Base-by-base conservation (phyloP, 2,329 filamentous ascomycete species). In the Anthostomella pinea region DNA sequence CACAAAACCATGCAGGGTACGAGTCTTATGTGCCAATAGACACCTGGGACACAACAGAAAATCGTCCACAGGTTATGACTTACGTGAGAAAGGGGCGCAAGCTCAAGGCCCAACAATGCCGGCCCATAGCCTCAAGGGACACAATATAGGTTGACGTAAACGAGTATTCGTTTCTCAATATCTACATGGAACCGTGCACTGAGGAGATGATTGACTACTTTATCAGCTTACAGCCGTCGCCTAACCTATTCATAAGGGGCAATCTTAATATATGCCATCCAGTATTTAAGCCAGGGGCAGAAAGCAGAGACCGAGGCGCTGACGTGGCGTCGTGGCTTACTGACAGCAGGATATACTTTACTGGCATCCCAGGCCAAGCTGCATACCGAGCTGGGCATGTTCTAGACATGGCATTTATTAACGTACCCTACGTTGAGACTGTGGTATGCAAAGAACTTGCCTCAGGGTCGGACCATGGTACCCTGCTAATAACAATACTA, bases 141-240 rank as follows among this genome's bases (percentile, higher is more conserved):
- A 7, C 29, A 3, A 5, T 35, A 3, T 38, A 25, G 35, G 4
- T 33, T 9, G 30, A 33, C 29, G 30, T 38, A 2, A 38, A 38
- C 35, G 35, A 25, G 4, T 38, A 33, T 17, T 5, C 22, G 3
- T 1, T 38, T 3, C 24, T 38, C 6, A 33, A 28, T 30, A 18
- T 20, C 18, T 38, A 38, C 14, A 28, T 21, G 19, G n/a, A 25
- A 15, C 29, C 35, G 4, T 8, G 10, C 3, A 33, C 28, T 5
- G 22, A 20, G 4, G 23, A 32, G 2, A 15, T 29, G 6, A 24
- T 38, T 7, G 29, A 38, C 16, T 38, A 38, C n/a, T 8, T 33
- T 2, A 27, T 16, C 4, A 9, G n/a, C n/a, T 25, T 38, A 10
- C 14, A 15, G 3, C 35, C 30, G 3, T 30, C 35, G 13, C 7